A percentile compares a stretch with the other conserved stretches of the same genome.
These are phyloP conservation scores for Nymphaea thermarum DNA, from an alignment of 164 flowering plant genomes.

Conservation along the genomic window DNA sequence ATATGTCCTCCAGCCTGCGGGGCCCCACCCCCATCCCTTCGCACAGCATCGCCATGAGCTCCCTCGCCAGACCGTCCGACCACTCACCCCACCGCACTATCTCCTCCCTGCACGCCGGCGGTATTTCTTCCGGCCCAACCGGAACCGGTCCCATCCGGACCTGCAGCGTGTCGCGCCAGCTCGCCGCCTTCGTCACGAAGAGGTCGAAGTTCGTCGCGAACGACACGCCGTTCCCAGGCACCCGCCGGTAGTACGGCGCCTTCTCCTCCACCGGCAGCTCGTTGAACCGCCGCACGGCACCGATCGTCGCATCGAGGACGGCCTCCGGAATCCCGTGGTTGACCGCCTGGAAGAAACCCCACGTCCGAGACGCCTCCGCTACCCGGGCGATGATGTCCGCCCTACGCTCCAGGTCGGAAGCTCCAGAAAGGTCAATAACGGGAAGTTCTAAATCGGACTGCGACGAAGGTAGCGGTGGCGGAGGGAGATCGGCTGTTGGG, in stretches of 20 bases:
- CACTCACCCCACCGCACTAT: conserved; percentile 5
- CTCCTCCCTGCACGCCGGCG: conserved; percentile 8
- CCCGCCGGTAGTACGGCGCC: conserved; percentile 5
- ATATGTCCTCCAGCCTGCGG: conserved; percentile 3
- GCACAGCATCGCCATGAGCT: conserved; percentile 5
- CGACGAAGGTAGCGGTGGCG: background rate
- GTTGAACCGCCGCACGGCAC: conserved; percentile 1
- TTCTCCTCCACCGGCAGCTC: conserved; percentile 2
- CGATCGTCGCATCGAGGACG: conserved; percentile 5
- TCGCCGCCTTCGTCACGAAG: conserved; percentile 16
- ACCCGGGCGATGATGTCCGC: conserved; percentile 9
- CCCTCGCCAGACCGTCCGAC: background rate
- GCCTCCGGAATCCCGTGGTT: conserved; percentile 14
- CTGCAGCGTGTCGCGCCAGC: conserved; percentile 19
- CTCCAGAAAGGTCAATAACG: conserved; percentile 13
- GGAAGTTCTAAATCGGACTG: conserved; percentile 8
- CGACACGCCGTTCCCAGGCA: background rate
- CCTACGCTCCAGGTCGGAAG: background rate
- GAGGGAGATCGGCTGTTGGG: conserved; percentile 5
- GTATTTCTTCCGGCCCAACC: conserved; percentile 4
- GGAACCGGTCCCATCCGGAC: conserved; percentile 8
- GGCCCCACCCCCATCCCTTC: conserved; percentile 9
- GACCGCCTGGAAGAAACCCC: conserved; percentile 20
- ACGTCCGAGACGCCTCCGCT: conserved; percentile 8
- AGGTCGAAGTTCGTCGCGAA: conserved; percentile 14